Percentiles rank a stretch among this genome's conserved stretches.
These are phyloP conservation scores for Oryza brachyantha DNA, from an alignment of 176 grass and related monocot species.

Conservation along the genomic window DNA sequence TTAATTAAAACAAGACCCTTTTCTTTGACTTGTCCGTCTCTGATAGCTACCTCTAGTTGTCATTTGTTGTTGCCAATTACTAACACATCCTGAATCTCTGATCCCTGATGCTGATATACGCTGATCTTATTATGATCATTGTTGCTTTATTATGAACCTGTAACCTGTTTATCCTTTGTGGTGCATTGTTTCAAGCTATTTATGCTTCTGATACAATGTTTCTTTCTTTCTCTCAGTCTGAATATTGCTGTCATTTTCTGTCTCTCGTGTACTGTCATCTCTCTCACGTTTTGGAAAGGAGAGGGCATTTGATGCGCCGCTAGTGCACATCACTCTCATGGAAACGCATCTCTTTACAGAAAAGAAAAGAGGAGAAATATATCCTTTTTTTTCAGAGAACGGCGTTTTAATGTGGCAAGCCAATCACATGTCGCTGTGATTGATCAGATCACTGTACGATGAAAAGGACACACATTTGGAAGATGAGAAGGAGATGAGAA, in stretches of 20 bases:
- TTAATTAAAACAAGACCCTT: too few relatives aligned
- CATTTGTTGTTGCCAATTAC: constrained; percentile 7
- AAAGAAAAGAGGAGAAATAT: not conserved
- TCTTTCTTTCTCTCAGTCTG: not conserved
- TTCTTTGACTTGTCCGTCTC: not conserved
- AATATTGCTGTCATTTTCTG: not conserved
- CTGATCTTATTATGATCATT: not conserved
- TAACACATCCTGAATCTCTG: not conserved
- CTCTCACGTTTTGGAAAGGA: not conserved
- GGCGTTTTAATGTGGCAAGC: constrained; percentile 19
- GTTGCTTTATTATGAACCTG: not conserved
- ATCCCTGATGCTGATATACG: not conserved
- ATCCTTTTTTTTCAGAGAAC: constrained; percentile 3
- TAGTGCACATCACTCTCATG: constrained; percentile 15
- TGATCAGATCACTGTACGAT: constrained; percentile 2
- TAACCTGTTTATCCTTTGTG: not conserved
- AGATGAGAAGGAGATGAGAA: not conserved
- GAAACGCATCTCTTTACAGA: not conserved
- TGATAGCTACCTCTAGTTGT: not conserved
- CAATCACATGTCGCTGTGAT: constrained; percentile 23
- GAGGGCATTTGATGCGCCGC: constrained; percentile 44
- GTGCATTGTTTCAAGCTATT: not conserved
- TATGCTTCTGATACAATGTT: not conserved
- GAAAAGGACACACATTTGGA: not conserved
- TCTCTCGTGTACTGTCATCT: not conserved